Evolutionary conservation across 345 rosid genomes (phyloP).

Genomic region (Aquilaria yunnanensis): DNA sequence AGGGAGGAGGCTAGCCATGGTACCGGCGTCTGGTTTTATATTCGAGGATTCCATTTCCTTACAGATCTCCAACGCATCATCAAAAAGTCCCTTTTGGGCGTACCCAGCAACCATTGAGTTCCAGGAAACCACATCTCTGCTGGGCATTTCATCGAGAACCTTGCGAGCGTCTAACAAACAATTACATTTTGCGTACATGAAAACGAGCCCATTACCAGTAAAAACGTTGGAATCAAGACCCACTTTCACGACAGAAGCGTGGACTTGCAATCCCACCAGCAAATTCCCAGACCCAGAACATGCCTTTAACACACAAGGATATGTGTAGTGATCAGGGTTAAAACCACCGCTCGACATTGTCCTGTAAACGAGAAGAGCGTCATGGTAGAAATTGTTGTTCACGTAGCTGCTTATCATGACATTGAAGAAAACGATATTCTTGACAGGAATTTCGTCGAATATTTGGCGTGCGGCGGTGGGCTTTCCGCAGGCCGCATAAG

Average conservation of each 20-base stretch:
- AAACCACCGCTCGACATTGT: slow-evolving; percentile 32
- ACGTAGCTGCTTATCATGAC: slow-evolving; percentile 77
- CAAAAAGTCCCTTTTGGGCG: slow-evolving; percentile 52
- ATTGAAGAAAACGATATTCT: slow-evolving; percentile 59
- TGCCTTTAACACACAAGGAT: slow-evolving; percentile 69
- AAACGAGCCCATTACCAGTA: slow-evolving; percentile 57
- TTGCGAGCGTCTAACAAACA: slow-evolving; percentile 47
- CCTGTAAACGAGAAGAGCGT: slow-evolving; percentile 39
- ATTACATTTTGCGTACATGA: slow-evolving; percentile 72
- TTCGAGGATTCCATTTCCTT: slow-evolving; percentile 45
- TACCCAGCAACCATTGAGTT: slow-evolving; percentile 62
- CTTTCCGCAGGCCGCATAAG: slow-evolving; percentile 42
- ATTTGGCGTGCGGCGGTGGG: slow-evolving; percentile 43
- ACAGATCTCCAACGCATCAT: slow-evolving; percentile 61
- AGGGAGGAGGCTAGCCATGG: slow-evolving; percentile 67
- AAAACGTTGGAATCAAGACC: slow-evolving; percentile 49
- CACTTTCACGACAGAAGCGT: slow-evolving; percentile 39
- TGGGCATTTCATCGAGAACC: slow-evolving; percentile 54
- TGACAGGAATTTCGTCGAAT: slow-evolving; percentile 61
- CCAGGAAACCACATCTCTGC: slow-evolving; percentile 71
- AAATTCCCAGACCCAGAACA: slow-evolving; percentile 50
- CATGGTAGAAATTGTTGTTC: slow-evolving; percentile 34
- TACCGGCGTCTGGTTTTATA: slow-evolving; percentile 51
- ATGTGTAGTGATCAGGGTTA: slow-evolving; percentile 59
- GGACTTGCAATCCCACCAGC: slow-evolving; percentile 51